These are phyloP conservation scores for Volvox carteri DNA, from an alignment of 163 green algal genomes.

Conservation along the genomic window DNA sequence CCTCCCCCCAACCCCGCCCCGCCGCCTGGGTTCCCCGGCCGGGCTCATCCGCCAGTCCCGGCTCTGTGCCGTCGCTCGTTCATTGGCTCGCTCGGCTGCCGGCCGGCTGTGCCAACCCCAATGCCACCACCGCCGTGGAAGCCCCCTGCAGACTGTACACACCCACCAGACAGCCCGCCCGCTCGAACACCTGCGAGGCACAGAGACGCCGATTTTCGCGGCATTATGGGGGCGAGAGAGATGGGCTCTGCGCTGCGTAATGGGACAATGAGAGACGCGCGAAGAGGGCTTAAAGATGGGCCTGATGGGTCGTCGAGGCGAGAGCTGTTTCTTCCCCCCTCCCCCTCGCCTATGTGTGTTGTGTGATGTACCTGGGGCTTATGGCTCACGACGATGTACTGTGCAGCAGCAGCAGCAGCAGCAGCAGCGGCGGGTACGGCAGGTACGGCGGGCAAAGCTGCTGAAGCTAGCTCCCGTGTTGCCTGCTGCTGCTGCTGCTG, in stretches of 20 bases:
- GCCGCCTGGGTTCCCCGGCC: no score
- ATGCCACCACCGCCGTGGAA: slow-evolving; percentile 18
- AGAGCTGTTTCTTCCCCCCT: no score
- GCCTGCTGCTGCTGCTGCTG: not conserved
- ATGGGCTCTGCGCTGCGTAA: no score
- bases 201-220: no score
- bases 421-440: not conserved
- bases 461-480: not conserved
- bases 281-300: no score
- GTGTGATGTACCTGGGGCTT: slow-evolving; percentile 77
- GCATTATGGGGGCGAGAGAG: not conserved
- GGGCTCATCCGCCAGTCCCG: not conserved
- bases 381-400: slow-evolving; percentile 90
- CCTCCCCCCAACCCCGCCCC: not conserved
- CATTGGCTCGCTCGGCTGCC: no score
- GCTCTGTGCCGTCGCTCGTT: no score
- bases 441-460: no score
- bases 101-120: no score
- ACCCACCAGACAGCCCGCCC: slow-evolving; percentile 69
- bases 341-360: no score
- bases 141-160: slow-evolving; percentile 58
- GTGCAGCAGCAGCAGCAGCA: slow-evolving; percentile 49
- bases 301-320: no score
- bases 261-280: no score
- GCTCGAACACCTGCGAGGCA: slow-evolving; percentile 45